These are phyloP conservation scores for Neofusicoccum sp. DNA, from an alignment of 2,329 filamentous ascomycete species.

Conservation along the genomic window DNA sequence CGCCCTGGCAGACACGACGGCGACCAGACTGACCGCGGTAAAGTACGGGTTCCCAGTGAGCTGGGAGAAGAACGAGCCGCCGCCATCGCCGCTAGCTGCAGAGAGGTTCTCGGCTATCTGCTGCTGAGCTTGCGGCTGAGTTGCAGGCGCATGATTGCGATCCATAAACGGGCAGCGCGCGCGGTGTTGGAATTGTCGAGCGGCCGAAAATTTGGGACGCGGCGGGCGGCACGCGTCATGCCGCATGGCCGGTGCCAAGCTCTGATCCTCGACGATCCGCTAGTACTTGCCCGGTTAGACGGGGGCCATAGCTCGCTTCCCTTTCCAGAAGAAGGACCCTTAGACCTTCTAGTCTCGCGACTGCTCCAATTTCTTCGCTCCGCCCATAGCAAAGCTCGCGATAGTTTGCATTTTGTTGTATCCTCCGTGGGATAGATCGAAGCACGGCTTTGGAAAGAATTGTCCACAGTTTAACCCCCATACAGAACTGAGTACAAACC, in stretches of 20 bases:
- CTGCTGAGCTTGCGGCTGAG: slow-evolving; percentile 27
- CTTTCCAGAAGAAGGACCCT: slow-evolving; percentile 8
- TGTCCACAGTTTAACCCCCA: too few relatives aligned
- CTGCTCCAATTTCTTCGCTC: neutral
- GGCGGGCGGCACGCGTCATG: slow-evolving; percentile 23
- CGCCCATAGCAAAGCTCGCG: too few relatives aligned
- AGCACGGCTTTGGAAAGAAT: too few relatives aligned
- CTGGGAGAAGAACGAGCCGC: slow-evolving; percentile 44
- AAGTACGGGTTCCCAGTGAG: slow-evolving; percentile 54
- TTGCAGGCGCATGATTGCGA: slow-evolving; percentile 29
- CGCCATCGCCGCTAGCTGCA: slow-evolving; percentile 30
- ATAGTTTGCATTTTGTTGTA: too few relatives aligned
- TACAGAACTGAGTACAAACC: too few relatives aligned
- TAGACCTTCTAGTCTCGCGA: too few relatives aligned
- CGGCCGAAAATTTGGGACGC: slow-evolving; percentile 18
- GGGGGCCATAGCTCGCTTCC: slow-evolving; percentile 13
- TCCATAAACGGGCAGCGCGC: slow-evolving; percentile 29
- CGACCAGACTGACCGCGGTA: slow-evolving; percentile 57
- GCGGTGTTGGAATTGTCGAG: slow-evolving; percentile 9
- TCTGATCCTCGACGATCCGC: slow-evolving; percentile 8
- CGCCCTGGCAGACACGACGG: slow-evolving; percentile 32
- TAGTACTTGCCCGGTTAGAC: neutral
- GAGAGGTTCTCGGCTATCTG: slow-evolving; percentile 37
- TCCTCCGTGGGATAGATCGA: too few relatives aligned
- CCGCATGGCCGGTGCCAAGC: slow-evolving; percentile 8